Evolutionary conservation across 805 yeast species (phyloP).

Genomic region (Pichia cabralensis): DNA sequence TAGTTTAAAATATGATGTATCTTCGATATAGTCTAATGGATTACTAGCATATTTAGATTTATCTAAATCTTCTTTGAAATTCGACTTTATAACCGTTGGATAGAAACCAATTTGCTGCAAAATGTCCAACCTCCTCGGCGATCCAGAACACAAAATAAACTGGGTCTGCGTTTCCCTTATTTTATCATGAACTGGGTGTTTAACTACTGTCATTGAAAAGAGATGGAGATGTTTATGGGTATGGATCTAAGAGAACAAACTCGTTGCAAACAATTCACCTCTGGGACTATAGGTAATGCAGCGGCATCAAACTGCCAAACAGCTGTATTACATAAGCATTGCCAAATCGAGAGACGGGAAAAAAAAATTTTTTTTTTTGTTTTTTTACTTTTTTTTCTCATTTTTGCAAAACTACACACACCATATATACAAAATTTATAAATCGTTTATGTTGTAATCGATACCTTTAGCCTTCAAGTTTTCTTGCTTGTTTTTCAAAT

Average conservation of each 20-base stretch:
- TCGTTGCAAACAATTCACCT: too few species aligned
- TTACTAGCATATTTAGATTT: constrained; percentile 34
- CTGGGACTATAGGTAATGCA: too few species aligned
- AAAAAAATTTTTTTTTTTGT: background rate
- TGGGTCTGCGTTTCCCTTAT: too few species aligned
- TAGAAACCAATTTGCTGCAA: constrained; percentile 46
- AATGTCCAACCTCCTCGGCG: constrained; percentile 75
- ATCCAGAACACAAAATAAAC: constrained; percentile 70
- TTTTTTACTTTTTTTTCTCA: background rate
- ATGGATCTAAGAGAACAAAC: too few species aligned
- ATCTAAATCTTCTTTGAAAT: constrained; percentile 67
- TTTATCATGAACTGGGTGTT: too few species aligned
- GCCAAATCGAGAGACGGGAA: too few species aligned
- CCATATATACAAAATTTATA: constrained; percentile 8
- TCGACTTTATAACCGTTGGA: constrained; percentile 45
- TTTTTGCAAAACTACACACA: constrained; percentile 1
- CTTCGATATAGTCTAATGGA: constrained; percentile 42
- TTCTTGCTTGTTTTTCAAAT: constrained; percentile 34
- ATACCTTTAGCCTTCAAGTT: constrained; percentile 50
- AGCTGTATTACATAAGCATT: too few species aligned
- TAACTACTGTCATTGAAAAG: too few species aligned
- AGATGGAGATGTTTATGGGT: too few species aligned
- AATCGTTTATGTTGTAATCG: constrained; percentile 30
- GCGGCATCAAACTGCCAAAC: too few species aligned
- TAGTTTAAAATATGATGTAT: constrained; percentile 64